Base-by-base conservation (phyloP, 2,329 filamentous ascomycete genomes). In the Polytolypa hystricis region DNA sequence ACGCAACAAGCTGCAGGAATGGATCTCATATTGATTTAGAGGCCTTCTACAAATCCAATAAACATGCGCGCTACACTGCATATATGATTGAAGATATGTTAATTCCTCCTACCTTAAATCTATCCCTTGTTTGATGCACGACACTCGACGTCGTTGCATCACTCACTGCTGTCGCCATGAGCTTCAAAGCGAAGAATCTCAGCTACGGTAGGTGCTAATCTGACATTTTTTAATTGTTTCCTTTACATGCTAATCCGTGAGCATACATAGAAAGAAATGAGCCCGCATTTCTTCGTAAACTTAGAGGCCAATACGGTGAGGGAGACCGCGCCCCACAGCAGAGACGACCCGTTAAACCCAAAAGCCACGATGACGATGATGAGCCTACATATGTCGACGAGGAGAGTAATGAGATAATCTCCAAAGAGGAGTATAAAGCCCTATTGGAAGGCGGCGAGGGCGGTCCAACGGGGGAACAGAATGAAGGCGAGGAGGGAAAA, bases 351-450 rank as follows among this genome's bases (percentile, higher is more conserved):
- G 54, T 51, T 36, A 61, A 54, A 49, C 42, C 48, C 28, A 58
- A 53, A 38, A 49, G 56, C 21, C 47, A 56, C 25, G 49, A 56
- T 6, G 59, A 62, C 11, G 58, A 62, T 29, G 62, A 66, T 28
- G 60, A 51, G 7, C 62, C 62, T 26, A 62, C 59, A 28, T 66
- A 65, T 38, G 53, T 66, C 30, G 55, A 63, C 19, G 62, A 63
- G 46, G 56, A 58, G 19, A 64, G 58, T 41, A 61, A 64, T 31
- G 59, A 64, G 38, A 53, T 59, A 17, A 56, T 65, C 27, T 58
- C 61, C 11, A 65, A 63, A 42, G 59, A 62, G 38, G 56, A 64
- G 37, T 65, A 63, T 35, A 52, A 61, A 31, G 52, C 53, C n/a
- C 42, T 65, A 35, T 44, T 64, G 6, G 47, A 48, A n/a, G 55